These are phyloP conservation scores for Globisporangium spinosum DNA, from an alignment of 352 stramenopile genomes.

Conservation along the genomic window DNA sequence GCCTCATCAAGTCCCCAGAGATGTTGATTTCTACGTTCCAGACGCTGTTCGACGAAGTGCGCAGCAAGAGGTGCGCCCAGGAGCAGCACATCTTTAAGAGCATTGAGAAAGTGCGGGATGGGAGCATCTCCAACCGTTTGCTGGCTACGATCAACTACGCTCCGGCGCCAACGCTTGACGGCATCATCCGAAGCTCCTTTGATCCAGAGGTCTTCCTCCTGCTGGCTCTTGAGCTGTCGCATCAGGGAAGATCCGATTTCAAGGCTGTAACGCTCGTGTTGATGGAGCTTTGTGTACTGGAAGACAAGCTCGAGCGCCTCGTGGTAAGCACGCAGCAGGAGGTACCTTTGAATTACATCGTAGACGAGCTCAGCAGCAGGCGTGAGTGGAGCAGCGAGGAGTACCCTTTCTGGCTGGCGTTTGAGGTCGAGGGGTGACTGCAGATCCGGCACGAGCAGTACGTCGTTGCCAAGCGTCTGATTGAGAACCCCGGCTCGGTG, in stretches of 20 bases:
- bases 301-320: conserved; percentile 69
- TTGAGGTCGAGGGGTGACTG: conserved; percentile 83
- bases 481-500: conserved; percentile 56
- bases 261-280: conserved; percentile 23
- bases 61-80: conserved; percentile 2
- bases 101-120: neutral
- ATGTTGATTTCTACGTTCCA: conserved; percentile 13
- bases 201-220: conserved; percentile 30
- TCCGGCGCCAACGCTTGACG: conserved; percentile 25
- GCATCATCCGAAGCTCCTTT: conserved; percentile 38
- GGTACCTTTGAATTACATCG: neutral
- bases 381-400: conserved; percentile 45
- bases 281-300: conserved; percentile 68
- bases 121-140: conserved; percentile 14
- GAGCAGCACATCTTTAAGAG: neutral
- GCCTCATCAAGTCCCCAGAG: conserved; percentile 7
- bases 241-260: conserved; percentile 18
- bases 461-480: conserved; percentile 68
- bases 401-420: conserved; percentile 82
- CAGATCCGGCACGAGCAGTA: conserved; percentile 84
- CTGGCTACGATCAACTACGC: conserved; percentile 24
- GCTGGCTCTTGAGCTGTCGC: conserved; percentile 26
- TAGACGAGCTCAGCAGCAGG: conserved; percentile 50
- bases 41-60: conserved; percentile 21
- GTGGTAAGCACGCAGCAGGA: neutral